Percentiles rank a stretch among this genome's conserved stretches.
Evolutionary conservation across 2,329 filamentous ascomycete species (phyloP).

Genomic region (Alternaria infectoria): DNA sequence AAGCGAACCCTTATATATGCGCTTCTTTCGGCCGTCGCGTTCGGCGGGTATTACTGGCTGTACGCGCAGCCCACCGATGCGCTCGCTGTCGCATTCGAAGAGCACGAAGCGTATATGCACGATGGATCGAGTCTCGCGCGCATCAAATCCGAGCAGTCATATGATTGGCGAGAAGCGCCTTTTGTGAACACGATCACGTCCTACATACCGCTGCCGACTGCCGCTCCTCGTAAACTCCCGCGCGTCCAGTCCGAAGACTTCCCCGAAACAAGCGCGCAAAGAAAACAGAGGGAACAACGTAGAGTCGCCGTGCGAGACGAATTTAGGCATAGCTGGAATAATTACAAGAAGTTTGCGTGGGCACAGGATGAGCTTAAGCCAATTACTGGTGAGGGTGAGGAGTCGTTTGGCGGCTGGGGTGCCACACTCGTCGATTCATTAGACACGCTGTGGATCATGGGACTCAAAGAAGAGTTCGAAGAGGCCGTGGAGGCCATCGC

Average conservation of each 20-base stretch:
- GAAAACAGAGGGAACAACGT: conserved; percentile 36
- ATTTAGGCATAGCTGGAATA: conserved; percentile 53
- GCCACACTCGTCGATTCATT: conserved; percentile 56
- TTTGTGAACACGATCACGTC: conserved; percentile 47
- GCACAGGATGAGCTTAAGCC: conserved; percentile 55
- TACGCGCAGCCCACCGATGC: conserved; percentile 35
- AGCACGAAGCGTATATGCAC: conserved; percentile 44
- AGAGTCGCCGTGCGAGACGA: conserved; percentile 49
- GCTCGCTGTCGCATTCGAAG: conserved; percentile 35
- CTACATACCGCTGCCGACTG: conserved; percentile 48
- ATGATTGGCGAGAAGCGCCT: conserved; percentile 52
- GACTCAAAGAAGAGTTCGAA: conserved; percentile 55
- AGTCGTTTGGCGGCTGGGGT: conserved; percentile 57
- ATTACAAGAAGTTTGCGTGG: conserved; percentile 55
- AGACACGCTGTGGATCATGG: conserved; percentile 58
- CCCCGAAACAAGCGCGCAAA: conserved; percentile 38
- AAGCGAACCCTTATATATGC: conserved; percentile 36
- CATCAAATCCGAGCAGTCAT: conserved; percentile 32
- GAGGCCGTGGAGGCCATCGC: conserved; percentile 54
- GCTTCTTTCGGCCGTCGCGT: conserved; percentile 27
- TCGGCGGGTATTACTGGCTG: conserved; percentile 39
- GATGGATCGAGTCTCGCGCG: conserved; percentile 20
- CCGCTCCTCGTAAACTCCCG: conserved; percentile 46
- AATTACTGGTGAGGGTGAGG: conserved; percentile 44
- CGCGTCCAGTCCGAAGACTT: conserved; percentile 51